A percentile compares a stretch with the other conserved stretches of the same genome.
These are phyloP conservation scores for Yamadazyma oceani DNA, from an alignment of 1,139 yeast genomes.

Conservation along the genomic window DNA sequence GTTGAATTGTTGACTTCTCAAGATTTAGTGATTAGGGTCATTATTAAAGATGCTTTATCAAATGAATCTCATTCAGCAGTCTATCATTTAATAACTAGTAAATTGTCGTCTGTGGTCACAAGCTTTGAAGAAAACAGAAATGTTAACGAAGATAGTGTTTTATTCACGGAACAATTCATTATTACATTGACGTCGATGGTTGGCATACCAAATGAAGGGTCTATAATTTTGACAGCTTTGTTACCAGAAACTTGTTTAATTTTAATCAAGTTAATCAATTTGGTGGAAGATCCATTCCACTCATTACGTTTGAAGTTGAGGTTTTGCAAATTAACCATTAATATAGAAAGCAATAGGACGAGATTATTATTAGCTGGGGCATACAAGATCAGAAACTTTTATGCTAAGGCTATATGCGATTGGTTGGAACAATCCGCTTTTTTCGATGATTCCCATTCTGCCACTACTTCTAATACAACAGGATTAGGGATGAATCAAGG, in stretches of 20 bases:
- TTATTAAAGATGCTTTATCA: constrained; percentile 44
- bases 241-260: constrained; percentile 34
- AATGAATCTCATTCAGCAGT: constrained; percentile 50
- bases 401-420: constrained; percentile 58
- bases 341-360: constrained; percentile 44
- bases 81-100: constrained; percentile 35
- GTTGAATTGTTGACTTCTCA: constrained; percentile 47
- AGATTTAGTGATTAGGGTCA: constrained; percentile 51
- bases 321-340: constrained; percentile 54
- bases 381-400: constrained; percentile 55
- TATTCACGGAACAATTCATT: constrained; percentile 41
- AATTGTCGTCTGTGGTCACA: constrained; percentile 28
- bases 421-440: constrained; percentile 68
- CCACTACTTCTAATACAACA: constrained; percentile 2
- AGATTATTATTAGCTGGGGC: constrained; percentile 54
- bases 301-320: constrained; percentile 55
- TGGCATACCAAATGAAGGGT: constrained; percentile 35
- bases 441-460: constrained; percentile 20
- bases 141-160: constrained; percentile 31
- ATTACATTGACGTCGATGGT: constrained; percentile 41
- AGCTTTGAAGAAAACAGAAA: constrained; percentile 26
- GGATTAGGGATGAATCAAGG: background rate
- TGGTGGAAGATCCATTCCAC: constrained; percentile 35
- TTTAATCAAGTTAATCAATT: constrained; percentile 31
- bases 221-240: constrained; percentile 35